Conservation (phyloP, 2,329 filamentous ascomycete species). For the Stagonosporopsis rhizophila region DNA sequence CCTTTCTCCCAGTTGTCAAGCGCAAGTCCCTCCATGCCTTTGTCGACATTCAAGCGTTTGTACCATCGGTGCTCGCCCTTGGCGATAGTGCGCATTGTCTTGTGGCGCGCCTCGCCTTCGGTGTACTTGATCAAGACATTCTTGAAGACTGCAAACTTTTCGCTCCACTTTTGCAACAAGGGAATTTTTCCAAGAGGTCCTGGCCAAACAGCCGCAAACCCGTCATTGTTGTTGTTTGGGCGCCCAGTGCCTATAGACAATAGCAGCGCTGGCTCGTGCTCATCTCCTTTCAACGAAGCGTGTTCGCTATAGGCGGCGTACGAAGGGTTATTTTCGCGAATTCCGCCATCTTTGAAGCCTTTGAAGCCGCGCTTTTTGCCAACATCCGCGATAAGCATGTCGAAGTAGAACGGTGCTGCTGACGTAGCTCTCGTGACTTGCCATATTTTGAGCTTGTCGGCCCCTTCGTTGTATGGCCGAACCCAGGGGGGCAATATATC, state of each 20-base stretch:
- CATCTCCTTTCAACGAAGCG: slow-evolving; percentile 54
- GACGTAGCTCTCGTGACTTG: slow-evolving; percentile 61
- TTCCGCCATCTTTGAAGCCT: slow-evolving; percentile 59
- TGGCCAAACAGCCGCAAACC: slow-evolving; percentile 56
- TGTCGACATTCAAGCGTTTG: slow-evolving; percentile 57
- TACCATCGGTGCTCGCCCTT: slow-evolving; percentile 59
- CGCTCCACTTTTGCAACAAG: slow-evolving; percentile 54
- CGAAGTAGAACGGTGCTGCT: slow-evolving; percentile 61
- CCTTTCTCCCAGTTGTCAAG: slow-evolving; percentile 58
- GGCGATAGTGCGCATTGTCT: slow-evolving; percentile 56
- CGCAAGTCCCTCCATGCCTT: slow-evolving; percentile 54
- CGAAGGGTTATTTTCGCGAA: slow-evolving; percentile 59
- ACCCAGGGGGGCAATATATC: slow-evolving; percentile 54
- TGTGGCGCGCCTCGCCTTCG: slow-evolving; percentile 57
- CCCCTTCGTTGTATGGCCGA: slow-evolving; percentile 57
- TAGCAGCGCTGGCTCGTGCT: slow-evolving; percentile 53
- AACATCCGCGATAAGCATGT: slow-evolving; percentile 56
- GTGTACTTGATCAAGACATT: slow-evolving; percentile 61
- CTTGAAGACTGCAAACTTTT: slow-evolving; percentile 59
- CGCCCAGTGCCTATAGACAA: slow-evolving; percentile 57
- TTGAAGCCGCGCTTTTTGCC: slow-evolving; percentile 43
- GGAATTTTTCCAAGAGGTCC: slow-evolving; percentile 53
- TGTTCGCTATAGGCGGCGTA: slow-evolving; percentile 58
- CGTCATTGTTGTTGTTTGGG: slow-evolving; percentile 54
- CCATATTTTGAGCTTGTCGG: slow-evolving; percentile 58